Conservation (phyloP, 176 grass and related monocot species). For the Oryza meridionalis region DNA sequence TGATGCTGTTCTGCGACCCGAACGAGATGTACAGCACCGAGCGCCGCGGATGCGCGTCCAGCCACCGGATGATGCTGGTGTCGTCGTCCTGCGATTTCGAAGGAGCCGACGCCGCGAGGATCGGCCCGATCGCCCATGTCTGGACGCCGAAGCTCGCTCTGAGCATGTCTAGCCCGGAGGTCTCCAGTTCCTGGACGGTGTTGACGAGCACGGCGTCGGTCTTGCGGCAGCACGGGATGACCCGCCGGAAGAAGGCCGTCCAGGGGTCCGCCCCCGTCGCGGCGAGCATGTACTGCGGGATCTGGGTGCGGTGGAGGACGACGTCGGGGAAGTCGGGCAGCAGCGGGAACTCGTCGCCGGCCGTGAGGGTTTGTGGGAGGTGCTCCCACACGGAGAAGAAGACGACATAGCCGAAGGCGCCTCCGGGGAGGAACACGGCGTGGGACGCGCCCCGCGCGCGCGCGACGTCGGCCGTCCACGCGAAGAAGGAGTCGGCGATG, state of each 20-base stretch:
- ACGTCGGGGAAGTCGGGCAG: slow-evolving; percentile 49
- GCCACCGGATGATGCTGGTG: slow-evolving; percentile 38
- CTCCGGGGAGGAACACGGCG: slow-evolving; percentile 50
- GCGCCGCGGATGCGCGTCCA: slow-evolving; percentile 45
- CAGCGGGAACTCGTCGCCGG: slow-evolving; percentile 46
- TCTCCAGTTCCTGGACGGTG: slow-evolving; percentile 61
- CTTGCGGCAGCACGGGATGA: slow-evolving; percentile 25
- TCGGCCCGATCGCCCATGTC: slow-evolving; percentile 50
- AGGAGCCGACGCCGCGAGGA: slow-evolving; percentile 30
- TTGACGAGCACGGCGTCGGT: slow-evolving; percentile 58
- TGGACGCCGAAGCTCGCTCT: background rate
- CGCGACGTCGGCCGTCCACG: slow-evolving; percentile 54
- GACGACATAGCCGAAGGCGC: slow-evolving; percentile 55
- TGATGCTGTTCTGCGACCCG: slow-evolving; percentile 68
- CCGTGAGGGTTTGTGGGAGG: slow-evolving; percentile 42
- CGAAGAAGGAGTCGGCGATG: slow-evolving; percentile 61
- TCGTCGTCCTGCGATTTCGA: background rate
- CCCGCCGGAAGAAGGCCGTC: slow-evolving; percentile 50
- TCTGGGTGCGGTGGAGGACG: slow-evolving; percentile 60
- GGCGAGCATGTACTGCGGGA: slow-evolving; percentile 39
- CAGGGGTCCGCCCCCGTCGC: slow-evolving; percentile 48
- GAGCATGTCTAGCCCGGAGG: slow-evolving; percentile 56
- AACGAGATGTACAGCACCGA: slow-evolving; percentile 68
- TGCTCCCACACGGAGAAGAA: slow-evolving; percentile 60
- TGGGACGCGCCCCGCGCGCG: slow-evolving; percentile 43